phyloP scores from a whole-genome alignment of 192 early-diverging fungal genomes.

The Podochytrium sp. region DNA sequence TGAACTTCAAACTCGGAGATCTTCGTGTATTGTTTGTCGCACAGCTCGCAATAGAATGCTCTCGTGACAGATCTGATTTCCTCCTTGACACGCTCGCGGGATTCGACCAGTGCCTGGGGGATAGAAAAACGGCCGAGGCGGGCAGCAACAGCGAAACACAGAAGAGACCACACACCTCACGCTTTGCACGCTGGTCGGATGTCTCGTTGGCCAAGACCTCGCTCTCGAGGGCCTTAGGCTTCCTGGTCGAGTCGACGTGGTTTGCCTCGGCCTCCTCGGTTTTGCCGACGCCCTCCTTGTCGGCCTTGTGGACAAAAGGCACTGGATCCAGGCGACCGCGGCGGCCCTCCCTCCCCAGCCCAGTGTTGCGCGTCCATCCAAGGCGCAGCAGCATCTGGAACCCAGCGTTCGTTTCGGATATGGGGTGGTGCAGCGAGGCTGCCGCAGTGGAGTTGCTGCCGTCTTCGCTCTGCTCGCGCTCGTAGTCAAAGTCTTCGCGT shows the following conservation, averaged over 20 bases:
- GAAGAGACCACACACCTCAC: conserved; percentile 52
- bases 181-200: conserved; percentile 48
- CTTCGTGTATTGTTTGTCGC: conserved; percentile 80
- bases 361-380: conserved; percentile 70
- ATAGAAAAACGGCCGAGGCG: conserved; percentile 10
- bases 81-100: conserved; percentile 55
- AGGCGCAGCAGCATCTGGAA: conserved; percentile 71
- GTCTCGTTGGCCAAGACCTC: conserved; percentile 73
- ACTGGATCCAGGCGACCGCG: conserved; percentile 74
- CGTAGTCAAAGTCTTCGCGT: neutral
- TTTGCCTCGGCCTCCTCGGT: conserved; percentile 55
- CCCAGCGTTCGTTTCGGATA: conserved; percentile 55
- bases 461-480: neutral
- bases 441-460: neutral
- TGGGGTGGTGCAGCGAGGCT: conserved; percentile 2
- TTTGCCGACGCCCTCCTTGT: conserved; percentile 70
- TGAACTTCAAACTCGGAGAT: conserved; percentile 79
- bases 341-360: conserved; percentile 58
- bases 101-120: conserved; percentile 48
- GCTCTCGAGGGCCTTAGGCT: conserved; percentile 64
- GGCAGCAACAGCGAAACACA: neutral
- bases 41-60: conserved; percentile 77
- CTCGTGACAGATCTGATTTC: conserved; percentile 60
- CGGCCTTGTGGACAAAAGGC: conserved; percentile 55
- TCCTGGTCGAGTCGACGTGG: conserved; percentile 60